Percentiles rank a stretch among this genome's conserved stretches.
Evolutionary conservation across 352 stramenopile species (phyloP).

Genomic region (Thalassiosira exigua): DNA sequence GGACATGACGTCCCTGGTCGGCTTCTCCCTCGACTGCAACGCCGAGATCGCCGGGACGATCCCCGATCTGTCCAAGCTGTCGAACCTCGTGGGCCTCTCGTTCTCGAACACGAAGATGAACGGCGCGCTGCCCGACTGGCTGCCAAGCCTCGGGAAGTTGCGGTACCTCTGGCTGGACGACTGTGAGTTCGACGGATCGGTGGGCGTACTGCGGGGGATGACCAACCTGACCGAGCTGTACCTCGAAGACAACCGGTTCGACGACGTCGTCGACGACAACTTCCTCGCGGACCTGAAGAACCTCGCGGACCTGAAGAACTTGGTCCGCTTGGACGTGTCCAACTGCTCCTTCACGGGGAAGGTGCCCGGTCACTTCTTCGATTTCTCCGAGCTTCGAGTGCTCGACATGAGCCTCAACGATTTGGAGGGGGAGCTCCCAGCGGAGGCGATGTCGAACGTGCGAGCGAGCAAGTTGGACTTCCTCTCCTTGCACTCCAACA

Average conservation of each 20-base stretch:
- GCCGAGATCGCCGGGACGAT: conserved; percentile 36
- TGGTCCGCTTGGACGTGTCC: conserved; percentile 42
- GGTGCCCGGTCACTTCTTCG: conserved; percentile 52
- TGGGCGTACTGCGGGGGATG: background rate
- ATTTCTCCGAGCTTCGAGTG: conserved; percentile 44
- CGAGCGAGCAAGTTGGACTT: conserved; percentile 47
- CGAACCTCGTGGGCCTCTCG: background rate
- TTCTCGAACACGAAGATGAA: background rate
- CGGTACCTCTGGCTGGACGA: background rate
- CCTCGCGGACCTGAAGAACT: no score
- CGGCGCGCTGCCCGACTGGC: background rate
- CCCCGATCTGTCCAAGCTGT: conserved; percentile 20
- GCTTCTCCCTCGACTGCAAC: conserved; percentile 64
- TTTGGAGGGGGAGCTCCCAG: conserved; percentile 34
- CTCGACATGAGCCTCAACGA: conserved; percentile 51
- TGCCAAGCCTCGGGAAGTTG: background rate
- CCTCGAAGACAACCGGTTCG: conserved; percentile 53
- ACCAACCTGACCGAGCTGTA: conserved; percentile 45
- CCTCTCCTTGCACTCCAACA: conserved; percentile 66
- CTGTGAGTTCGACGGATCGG: background rate
- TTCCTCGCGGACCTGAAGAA: conserved; percentile 40
- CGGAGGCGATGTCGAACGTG: conserved; percentile 9
- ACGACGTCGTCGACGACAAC: conserved; percentile 37
- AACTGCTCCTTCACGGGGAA: conserved; percentile 37
- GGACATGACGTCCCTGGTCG: conserved; percentile 41